Evolutionary conservation across 2,329 filamentous ascomycete species (phyloP), one percentile per base, ranked within the genome.

Genomic region (Sclerotinia minor): DNA sequence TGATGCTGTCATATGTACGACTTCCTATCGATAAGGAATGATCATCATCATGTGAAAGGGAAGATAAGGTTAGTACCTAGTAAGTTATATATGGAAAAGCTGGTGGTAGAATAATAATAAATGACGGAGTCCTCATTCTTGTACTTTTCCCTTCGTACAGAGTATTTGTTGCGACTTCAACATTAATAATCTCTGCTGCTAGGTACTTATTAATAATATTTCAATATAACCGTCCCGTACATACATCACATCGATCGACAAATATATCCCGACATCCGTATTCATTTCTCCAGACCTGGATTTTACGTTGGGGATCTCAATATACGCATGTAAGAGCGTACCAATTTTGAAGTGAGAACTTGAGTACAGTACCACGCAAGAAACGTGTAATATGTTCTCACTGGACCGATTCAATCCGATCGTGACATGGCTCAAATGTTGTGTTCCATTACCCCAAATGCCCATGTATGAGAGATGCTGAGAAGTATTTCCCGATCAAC

Each of bases 401-500:
- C 58, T 47, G 57, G 57, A 49, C 58, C 58, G 58, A 60, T 60
- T 2, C 11, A 60, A 35, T 47, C 35, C 58, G 58, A 60, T 60
- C 3, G 44, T 29, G 26, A 32, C 26, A 60, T 60, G 26, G 44
- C 21, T 35, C 11, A 35, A 5, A 35, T 35, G 58, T 17, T 3
- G 58, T 60, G 58, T 60, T 60, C 21, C 15, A 5, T 6, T 17
- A 11, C 11, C n/a, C n/a, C 5, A 2, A 5, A 60, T n/a, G 0
- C 26, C 38, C 21, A 17, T 60, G 38, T n/a, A 60, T 24, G 26
- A 35, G 58, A 60, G 58, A 60, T 60, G 58, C 29, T 5, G 17
- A 35, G 44, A 35, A 60, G 58, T 49, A 49, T 49, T 60, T 49
- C 58, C 58, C 58, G 58, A 60, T 60, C 44, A 49, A 60, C 58